Conservation (phyloP, 192 early-diverging fungal species). For the Umbelopsis vinacea region DNA sequence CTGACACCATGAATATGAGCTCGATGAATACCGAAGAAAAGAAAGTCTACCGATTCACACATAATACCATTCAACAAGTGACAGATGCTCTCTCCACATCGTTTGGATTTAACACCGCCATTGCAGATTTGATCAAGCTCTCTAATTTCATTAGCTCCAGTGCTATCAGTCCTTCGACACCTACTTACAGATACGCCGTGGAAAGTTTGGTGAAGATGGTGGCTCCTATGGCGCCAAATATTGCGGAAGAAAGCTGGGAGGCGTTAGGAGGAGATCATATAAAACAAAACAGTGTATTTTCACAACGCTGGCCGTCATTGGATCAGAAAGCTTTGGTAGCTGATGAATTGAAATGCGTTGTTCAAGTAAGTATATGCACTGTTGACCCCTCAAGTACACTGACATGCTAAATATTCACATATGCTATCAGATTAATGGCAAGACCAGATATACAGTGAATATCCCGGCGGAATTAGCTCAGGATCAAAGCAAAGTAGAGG, state of each 20-base stretch:
- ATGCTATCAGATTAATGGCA: constrained; percentile 70
- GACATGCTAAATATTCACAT: constrained; percentile 21
- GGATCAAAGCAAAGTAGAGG: constrained; percentile 46
- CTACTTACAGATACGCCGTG: constrained; percentile 58
- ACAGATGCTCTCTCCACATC: constrained; percentile 35
- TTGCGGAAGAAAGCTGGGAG: constrained; percentile 80
- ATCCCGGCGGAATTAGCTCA: constrained; percentile 44
- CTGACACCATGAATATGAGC: constrained; percentile 10
- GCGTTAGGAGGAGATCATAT: constrained; percentile 24
- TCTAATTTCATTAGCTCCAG: constrained; percentile 43
- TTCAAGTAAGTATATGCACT: constrained; percentile 51
- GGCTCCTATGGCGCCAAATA: constrained; percentile 71
- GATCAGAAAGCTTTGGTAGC: constrained; percentile 55
- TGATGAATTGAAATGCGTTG: constrained; percentile 53
- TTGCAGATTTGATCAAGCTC: constrained; percentile 85
- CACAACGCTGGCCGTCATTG: constrained; percentile 59
- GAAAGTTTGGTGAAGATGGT: constrained; percentile 70
- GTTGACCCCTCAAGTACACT: not conserved
- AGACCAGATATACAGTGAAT: constrained; percentile 66
- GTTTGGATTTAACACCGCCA: constrained; percentile 77
- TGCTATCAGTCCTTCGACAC: constrained; percentile 31
- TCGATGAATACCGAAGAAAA: constrained; percentile 52
- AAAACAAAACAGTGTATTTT: constrained; percentile 49
- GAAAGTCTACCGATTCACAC: constrained; percentile 54
- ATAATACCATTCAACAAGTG: constrained; percentile 64